Conservation (phyloP, 1,284 basidiomycete genomes). For the Crucibulum parvulum region DNA sequence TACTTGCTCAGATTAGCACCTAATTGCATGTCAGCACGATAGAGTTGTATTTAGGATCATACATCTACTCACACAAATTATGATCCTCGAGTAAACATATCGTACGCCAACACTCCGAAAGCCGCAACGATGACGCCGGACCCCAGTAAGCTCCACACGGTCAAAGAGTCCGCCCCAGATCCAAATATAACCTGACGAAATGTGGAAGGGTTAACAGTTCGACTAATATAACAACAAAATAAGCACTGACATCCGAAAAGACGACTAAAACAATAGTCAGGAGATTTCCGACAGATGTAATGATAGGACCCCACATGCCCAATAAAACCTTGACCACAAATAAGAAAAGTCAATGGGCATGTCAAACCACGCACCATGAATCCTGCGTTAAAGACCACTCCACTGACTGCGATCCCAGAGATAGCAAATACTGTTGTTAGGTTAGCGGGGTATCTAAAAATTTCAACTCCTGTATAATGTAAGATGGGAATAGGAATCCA, state of each 20-base stretch:
- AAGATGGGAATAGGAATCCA: constrained; percentile 79
- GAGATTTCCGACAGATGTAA: constrained; percentile 84
- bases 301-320: constrained; percentile 84
- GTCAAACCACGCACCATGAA: constrained; percentile 64
- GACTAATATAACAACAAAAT: neutral
- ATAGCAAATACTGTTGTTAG: constrained; percentile 53
- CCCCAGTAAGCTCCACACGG: constrained; percentile 69
- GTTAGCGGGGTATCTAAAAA: constrained; percentile 64
- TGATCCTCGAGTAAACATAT: constrained; percentile 53
- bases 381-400: constrained; percentile 77
- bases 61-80: constrained; percentile 1
- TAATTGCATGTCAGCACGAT: neutral
- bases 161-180: constrained; percentile 59
- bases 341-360: constrained; percentile 7
- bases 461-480: constrained; percentile 63
- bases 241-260: constrained; percentile 62
- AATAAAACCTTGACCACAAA: constrained; percentile 64
- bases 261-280: constrained; percentile 86
- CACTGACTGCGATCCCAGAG: constrained; percentile 66
- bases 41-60: neutral
- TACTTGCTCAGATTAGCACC: neutral
- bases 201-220: neutral
- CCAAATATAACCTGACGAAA: constrained; percentile 55
- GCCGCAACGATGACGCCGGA: constrained; percentile 74
- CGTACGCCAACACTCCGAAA: constrained; percentile 76